These are phyloP conservation scores for Bonnemaisonia californica DNA, from an alignment of 31 red algal species.

Conservation along the genomic window DNA sequence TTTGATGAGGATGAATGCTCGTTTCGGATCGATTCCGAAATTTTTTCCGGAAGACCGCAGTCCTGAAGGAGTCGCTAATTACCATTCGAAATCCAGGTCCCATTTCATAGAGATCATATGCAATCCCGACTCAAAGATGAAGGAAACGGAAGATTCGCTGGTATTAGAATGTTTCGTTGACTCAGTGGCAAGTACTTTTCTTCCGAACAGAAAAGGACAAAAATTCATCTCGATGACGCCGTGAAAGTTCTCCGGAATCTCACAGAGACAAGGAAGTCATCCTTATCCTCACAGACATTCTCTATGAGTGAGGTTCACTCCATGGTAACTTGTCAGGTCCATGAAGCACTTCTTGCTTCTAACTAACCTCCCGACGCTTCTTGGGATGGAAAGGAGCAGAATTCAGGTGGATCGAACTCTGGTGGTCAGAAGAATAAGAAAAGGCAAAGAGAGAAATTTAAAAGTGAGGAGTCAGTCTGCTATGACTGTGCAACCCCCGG, in stretches of 20 bases:
- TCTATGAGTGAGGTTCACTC: conserved; percentile 18
- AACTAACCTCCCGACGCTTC: neutral
- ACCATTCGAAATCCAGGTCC: no score
- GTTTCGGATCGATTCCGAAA: no score
- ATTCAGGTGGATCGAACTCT: no score
- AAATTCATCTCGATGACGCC: conserved; percentile 20
- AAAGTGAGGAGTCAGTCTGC: neutral
- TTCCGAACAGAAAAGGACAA: no score
- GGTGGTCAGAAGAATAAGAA: neutral
- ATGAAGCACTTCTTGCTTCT: neutral
- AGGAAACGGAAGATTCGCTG: no score
- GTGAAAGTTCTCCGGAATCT: conserved; percentile 28
- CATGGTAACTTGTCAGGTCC: neutral
- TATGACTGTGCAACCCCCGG: neutral
- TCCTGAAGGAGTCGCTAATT: no score
- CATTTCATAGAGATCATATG: no score
- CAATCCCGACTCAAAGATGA: no score
- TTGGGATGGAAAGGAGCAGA: neutral
- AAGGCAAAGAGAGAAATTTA: neutral
- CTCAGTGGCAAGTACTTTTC: no score
- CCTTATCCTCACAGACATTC: neutral
- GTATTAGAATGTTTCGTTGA: no score
- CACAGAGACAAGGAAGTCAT: neutral
- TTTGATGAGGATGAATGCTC: no score
- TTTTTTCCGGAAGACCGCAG: no score